phyloP scores from a whole-genome alignment of 2,329 filamentous ascomycete genomes.

The Ilyonectria robusta region DNA sequence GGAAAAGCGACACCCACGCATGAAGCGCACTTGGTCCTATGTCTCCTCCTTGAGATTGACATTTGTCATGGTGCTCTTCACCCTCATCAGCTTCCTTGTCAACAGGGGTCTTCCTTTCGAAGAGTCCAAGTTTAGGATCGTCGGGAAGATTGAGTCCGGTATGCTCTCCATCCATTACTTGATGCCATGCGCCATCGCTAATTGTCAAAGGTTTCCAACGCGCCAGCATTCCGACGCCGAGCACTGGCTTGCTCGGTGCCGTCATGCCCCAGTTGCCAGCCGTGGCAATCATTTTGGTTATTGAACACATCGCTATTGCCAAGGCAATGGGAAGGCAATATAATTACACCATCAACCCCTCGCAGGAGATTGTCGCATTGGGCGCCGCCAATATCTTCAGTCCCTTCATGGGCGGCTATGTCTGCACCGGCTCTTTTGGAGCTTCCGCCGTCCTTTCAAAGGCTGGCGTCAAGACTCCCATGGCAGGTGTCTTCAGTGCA shows the following conservation, averaged over 20 bases:
- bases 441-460: constrained; percentile 89
- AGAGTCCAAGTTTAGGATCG: constrained; percentile 71
- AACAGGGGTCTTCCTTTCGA: constrained; percentile 67
- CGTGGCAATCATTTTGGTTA: constrained; percentile 81
- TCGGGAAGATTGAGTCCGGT: constrained; percentile 77
- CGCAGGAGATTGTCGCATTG: constrained; percentile 84
- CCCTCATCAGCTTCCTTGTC: constrained; percentile 78
- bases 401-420: constrained; percentile 76
- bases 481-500: constrained; percentile 85
- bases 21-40: constrained; percentile 79
- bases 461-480: constrained; percentile 83
- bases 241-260: constrained; percentile 66
- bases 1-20: constrained; percentile 72
- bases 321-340: constrained; percentile 86
- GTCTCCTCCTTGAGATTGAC: constrained; percentile 80
- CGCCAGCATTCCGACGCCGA: constrained; percentile 71
- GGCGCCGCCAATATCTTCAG: constrained; percentile 82
- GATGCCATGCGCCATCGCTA: constrained; percentile 12
- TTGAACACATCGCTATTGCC: constrained; percentile 87
- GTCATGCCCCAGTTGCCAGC: constrained; percentile 77
- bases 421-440: constrained; percentile 64
- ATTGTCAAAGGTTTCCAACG: constrained; percentile 70
- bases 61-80: constrained; percentile 83
- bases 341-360: constrained; percentile 84
- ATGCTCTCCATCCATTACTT: constrained; percentile 19